Evolutionary conservation across 1,284 basidiomycete genomes (phyloP), one percentile per base, ranked within the genome.

Genomic region (Volvariella surrecta): DNA sequence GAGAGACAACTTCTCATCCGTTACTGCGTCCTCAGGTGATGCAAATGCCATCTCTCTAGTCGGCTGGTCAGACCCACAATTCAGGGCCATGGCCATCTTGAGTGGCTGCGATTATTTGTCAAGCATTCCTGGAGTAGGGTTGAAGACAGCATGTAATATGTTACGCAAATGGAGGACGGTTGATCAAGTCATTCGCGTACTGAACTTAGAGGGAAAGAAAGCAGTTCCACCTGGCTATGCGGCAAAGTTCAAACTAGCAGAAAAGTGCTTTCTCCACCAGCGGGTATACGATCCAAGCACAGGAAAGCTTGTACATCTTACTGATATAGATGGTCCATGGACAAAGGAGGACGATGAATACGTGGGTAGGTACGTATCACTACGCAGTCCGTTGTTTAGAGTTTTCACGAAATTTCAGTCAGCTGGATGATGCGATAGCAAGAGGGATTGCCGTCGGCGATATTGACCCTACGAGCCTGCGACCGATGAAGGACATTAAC

Each of bases 61-160:
- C 32, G 88, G 89, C 13, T 99, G 95, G 94, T 81, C 86, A 8
- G 85, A 93, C 54, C 67, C 71, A 4, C 87, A 96, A 60, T 97
- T 99, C 58, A 77, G 96, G 18, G 74, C 86, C 30, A 97, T 97
- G 92, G 89, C 94, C 18, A 98, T 99, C 59, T 73, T 99, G 32
- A 91, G 89, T 45, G 96, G 96, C 2, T 99, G 96, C 60, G 96
- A 99, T 61, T 99, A 99, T 61, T 76, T 98, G 16, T 81, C 92
- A 4, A 96, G 91, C 44, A 89, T 99, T 48, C 82, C 82, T 38
- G 95, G 96, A 1, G 73, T 99, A 37, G 96, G 96, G 1, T 70
- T 98, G 54, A 98, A 97, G 71, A 98, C 89, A n/a, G 94, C 96
- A 0, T 88, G 88, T 63, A 62, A 72, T 10, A 64, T 98, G 45